Base-by-base conservation (phyloP, 768 basidiomycete genomes). In the Porpolomopsis calyptriformis region DNA sequence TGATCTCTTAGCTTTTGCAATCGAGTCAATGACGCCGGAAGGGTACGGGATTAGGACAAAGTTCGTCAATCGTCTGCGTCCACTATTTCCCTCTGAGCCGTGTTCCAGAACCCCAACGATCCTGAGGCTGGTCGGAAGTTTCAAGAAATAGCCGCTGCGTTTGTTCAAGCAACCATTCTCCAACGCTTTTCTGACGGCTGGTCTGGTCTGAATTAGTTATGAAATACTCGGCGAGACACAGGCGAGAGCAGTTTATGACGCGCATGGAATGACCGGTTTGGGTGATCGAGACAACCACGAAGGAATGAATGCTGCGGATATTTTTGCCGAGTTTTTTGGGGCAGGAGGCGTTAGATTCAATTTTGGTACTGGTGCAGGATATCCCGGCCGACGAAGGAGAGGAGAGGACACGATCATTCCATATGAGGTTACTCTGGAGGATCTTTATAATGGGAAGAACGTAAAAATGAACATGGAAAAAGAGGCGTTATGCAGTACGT, bases 391-490 rank as follows among this genome's bases (percentile, higher is more conserved):
- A 52, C 65, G 75, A 52, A 68, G 68, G 11, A 80, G 77, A 54
- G 83, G 83, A 12, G 72, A 84, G 53, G 81, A 92, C 59, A 76
- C 82, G 18, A 68, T 81, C 38, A 79, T 90, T 52, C 77, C 80
- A 3, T 85, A 93, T 60, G 74, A 87, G 33, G 86, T 94, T 44
- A 83, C 86, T 4, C 71, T 98, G 24, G 93, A 96, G 63, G 93
- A 98, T 60, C 67, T 93, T 18, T 97, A 90, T 64, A 86, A 84
- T 47, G 94, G 93, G 24, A 93, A 92, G 64, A 76, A 74, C 8
- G 82, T 92, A 47, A 86, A 82, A 59, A 79, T 97, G 69, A 86
- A 79, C 54, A 77, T 96, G 71, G 91, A 94, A 64, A 82, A 88
- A 56, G 81, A 90, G 58, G 66, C 82, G 7, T 65, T 86, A 2